Evolutionary conservation across 805 yeast genomes (phyloP).

Genomic region (Jamesozyma lodderae): DNA sequence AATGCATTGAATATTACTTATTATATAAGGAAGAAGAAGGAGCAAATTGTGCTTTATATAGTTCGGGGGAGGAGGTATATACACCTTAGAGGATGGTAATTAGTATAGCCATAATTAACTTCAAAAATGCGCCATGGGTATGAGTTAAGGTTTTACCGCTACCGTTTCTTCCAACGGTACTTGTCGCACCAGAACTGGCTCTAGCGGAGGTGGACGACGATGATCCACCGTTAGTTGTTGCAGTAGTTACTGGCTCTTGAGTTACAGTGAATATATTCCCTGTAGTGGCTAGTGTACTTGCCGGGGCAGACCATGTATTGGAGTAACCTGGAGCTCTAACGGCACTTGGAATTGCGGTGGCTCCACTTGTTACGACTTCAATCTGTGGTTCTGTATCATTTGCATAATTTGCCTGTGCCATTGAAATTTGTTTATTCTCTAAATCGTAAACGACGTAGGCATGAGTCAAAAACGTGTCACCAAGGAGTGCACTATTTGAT

Average conservation of each 20-base stretch:
- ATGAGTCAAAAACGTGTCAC: conserved; percentile 47
- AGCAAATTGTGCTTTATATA: too few species aligned
- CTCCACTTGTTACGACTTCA: conserved; percentile 14
- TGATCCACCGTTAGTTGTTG: conserved; percentile 1
- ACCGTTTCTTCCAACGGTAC: background rate
- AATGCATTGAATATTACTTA: too few species aligned
- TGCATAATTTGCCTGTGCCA: conserved; percentile 38
- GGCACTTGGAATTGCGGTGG: conserved; percentile 39
- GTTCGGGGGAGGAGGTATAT: too few species aligned
- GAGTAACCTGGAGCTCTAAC: conserved; percentile 40
- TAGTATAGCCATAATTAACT: background rate
- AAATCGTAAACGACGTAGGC: conserved; percentile 62
- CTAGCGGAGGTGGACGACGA: background rate
- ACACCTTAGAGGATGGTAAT: too few species aligned
- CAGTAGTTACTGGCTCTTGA: background rate
- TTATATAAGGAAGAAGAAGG: too few species aligned
- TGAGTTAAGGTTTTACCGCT: too few species aligned
- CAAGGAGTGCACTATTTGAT: conserved; percentile 33
- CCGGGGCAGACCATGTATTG: conserved; percentile 32
- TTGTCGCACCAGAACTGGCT: background rate
- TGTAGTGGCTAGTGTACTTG: conserved; percentile 17
- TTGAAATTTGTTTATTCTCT: conserved; percentile 45
- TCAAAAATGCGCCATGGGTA: background rate
- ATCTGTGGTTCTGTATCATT: conserved; percentile 5
- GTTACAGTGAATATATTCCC: conserved; percentile 22